Base-by-base conservation (phyloP, 1,139 yeast genomes). In the Trichomonascaceae sp. region DNA sequence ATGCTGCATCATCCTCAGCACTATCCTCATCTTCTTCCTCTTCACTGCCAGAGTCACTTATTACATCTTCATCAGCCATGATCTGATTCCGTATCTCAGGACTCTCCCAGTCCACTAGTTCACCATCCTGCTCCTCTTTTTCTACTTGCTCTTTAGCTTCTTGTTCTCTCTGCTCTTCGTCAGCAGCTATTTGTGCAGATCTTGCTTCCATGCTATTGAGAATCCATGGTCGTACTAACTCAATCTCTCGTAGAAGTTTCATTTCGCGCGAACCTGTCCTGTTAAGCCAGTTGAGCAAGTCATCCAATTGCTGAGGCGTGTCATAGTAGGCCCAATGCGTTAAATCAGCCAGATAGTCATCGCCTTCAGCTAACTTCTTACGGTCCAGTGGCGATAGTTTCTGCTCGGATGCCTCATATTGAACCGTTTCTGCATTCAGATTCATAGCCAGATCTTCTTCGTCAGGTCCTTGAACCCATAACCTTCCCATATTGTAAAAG, bases 401-500 rank as follows among this genome's bases (percentile, higher is more conserved):
- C 38, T 63, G 54, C 27, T 60, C 58, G 45, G 57, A 58, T 49
- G 60, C 48, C 44, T 48, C 20, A 51, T 47, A 57, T 12, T 60
- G 53, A 24, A 59, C 10, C 2, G 59, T 6, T 54, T 58, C 3
- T 62, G 63, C 30, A 18, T 30, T 12, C 15, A 83, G 68, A 51
- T 75, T 76, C 10, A 69, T 69, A 27, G 68, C 65, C 20, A 81
- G 67, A 61, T 90, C 96, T 51, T 81, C 85, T 20, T 75, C 74
- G 2, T 83, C 74, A 1, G 99, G 98, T 0, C 99, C 99, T 70
- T 91, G 98, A 2, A 93, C 80, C 96, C 97, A 91, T 43, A 93
- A 68, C 55, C 89, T 76, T 7, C 98, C 98, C 86, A 90, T 87
- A 49, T 86, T 74, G 66, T 84, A 87, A 0, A 87, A 84, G 56